A percentile compares a stretch with the other conserved stretches of the same genome.
These are phyloP conservation scores for Euptelea pleiosperma DNA, from an alignment of 164 flowering plant species.

Conservation along the genomic window DNA sequence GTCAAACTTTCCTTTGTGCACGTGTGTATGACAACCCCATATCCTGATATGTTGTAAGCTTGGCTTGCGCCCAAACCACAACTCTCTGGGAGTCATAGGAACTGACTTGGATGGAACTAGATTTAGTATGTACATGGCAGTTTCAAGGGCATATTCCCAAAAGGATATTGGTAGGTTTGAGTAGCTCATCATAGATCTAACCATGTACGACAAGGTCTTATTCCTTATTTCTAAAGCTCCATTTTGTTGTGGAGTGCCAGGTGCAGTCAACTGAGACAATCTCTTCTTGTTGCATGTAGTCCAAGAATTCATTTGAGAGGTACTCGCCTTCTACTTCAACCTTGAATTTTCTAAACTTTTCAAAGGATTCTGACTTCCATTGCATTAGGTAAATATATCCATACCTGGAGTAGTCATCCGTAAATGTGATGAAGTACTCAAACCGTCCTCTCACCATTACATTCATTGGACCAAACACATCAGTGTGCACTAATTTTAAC, in stretches of 20 bases:
- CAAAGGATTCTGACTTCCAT: background rate
- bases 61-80: conserved; percentile 14
- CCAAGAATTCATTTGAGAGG: no score
- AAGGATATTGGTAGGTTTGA: no score
- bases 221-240: no score
- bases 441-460: background rate
- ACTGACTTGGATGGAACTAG: conserved; percentile 9
- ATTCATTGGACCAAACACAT: background rate
- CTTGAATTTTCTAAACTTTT: conserved; percentile 8
- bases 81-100: conserved; percentile 3
- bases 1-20: background rate
- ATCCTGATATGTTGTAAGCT: background rate
- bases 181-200: no score
- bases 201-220: no score
- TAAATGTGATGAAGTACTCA: conserved; percentile 7
- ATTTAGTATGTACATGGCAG: background rate
- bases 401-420: background rate
- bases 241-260: no score
- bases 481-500: background rate
- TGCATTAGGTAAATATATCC: no score
- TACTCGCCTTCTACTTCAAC: no score
- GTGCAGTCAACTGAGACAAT: no score
- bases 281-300: no score
- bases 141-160: background rate
- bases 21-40: conserved; percentile 8